Evolutionary conservation across 2,329 filamentous ascomycete genomes (phyloP).

Genomic region (Pseudogymnoascus sp.): DNA sequence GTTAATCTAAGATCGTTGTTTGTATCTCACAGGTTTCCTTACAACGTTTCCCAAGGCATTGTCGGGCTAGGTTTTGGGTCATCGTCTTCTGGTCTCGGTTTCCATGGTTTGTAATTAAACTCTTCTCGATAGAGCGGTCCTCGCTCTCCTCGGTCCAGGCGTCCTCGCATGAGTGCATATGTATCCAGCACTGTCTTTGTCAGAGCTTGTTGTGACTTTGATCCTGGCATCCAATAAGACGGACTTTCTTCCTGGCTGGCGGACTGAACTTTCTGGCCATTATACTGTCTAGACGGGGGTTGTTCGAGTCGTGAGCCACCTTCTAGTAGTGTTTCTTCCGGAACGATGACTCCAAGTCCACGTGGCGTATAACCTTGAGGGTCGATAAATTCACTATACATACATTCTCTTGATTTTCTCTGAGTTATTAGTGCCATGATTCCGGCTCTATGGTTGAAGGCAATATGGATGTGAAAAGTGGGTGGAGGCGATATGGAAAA

Average conservation of each 20-base stretch:
- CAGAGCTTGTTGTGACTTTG: not conserved
- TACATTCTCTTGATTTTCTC: not conserved
- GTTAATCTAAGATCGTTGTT: not conserved
- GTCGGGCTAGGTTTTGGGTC: not conserved
- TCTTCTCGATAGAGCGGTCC: not conserved
- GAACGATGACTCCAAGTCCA: not conserved
- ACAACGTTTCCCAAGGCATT: constrained; percentile 3
- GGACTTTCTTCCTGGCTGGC: not conserved
- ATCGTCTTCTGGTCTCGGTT: not conserved
- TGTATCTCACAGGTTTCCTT: not conserved
- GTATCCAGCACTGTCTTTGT: not conserved
- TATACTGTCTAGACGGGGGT: not conserved
- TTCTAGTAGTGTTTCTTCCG: not conserved
- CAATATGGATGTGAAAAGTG: not conserved
- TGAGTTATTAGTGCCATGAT: not conserved
- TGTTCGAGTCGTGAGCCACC: not conserved
- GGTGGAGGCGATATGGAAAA: not conserved
- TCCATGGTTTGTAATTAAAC: not conserved
- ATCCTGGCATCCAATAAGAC: not conserved
- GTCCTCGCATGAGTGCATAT: constrained; percentile 3
- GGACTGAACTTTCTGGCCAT: not conserved
- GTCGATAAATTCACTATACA: not conserved
- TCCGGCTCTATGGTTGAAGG: not conserved
- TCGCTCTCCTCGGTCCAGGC: not conserved
- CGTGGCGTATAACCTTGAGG: not conserved